A percentile compares a stretch with the other conserved stretches of the same genome.
Evolutionary conservation across 495 filamentous ascomycete genomes (phyloP).

Genomic region (Letharia columbiana): DNA sequence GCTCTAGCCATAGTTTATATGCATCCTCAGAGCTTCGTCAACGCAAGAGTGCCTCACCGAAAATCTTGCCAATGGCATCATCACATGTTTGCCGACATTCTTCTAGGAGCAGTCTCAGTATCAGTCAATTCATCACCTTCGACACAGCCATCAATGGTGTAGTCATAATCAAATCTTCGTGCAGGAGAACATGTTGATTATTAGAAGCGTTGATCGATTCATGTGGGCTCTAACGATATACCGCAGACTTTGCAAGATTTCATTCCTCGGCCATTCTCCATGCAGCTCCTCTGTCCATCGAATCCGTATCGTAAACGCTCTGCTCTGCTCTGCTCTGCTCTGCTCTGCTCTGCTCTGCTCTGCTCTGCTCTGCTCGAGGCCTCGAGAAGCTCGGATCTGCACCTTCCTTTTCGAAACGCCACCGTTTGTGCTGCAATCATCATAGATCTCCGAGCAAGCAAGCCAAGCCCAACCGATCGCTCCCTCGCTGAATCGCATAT

Average conservation of each 20-base stretch:
- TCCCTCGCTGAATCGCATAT: constrained; percentile 17
- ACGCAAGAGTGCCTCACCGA: too few species aligned
- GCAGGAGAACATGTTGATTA: not conserved
- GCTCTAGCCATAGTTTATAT: too few species aligned
- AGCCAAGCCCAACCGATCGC: constrained; percentile 1
- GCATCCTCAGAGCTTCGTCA: too few species aligned
- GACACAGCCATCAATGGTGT: too few species aligned
- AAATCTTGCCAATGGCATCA: too few species aligned
- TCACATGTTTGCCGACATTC: too few species aligned
- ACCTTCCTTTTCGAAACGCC: not conserved
- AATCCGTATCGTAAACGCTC: not conserved
- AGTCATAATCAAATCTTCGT: not conserved
- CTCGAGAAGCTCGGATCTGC: not conserved
- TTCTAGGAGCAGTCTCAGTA: too few species aligned
- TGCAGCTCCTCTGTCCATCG: not conserved
- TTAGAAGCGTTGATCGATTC: too few species aligned
- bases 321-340: not conserved
- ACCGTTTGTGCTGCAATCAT: not conserved
- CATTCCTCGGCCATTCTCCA: not conserved
- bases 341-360: not conserved
- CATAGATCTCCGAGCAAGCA: not conserved
- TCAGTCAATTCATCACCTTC: too few species aligned
- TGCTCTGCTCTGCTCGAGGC: not conserved
- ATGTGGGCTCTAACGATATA: not conserved
- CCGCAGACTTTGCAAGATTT: not conserved